A percentile compares a stretch with the other conserved stretches of the same genome.
Evolutionary conservation across 192 early-diverging fungal species (phyloP).

Genomic region (Entomortierella lignicola): DNA sequence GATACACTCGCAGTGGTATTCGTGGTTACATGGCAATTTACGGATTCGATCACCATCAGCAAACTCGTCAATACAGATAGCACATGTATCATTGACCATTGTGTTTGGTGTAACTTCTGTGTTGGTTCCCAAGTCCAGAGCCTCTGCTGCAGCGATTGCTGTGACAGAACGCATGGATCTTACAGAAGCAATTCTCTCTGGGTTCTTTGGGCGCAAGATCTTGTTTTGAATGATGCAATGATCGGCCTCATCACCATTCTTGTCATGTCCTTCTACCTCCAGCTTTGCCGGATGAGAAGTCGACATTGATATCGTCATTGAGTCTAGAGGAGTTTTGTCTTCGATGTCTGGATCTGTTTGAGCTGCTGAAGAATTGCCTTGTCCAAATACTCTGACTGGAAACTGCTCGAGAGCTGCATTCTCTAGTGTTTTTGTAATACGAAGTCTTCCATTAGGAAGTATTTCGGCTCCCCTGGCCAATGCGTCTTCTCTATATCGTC

Average conservation of each 20-base stretch:
- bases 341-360: background rate
- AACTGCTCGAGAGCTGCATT: constrained; percentile 29
- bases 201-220: background rate
- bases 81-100: constrained; percentile 46
- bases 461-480: constrained; percentile 34
- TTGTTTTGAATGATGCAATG: background rate
- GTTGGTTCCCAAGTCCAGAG: constrained; percentile 6
- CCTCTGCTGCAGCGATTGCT: constrained; percentile 29
- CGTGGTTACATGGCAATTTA: constrained; percentile 50
- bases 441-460: constrained; percentile 39
- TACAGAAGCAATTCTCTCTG: background rate
- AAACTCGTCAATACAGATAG: constrained; percentile 59
- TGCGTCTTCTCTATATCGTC: constrained; percentile 34
- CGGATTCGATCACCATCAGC: constrained; percentile 49
- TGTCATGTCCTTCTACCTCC: background rate
- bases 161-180: constrained; percentile 27
- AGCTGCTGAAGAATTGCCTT: background rate
- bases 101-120: background rate
- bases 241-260: background rate
- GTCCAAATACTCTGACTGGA: constrained; percentile 30
- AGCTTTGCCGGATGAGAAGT: background rate
- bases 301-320: background rate
- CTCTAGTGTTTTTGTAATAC: constrained; percentile 28
- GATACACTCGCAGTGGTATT: constrained; percentile 56
- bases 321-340: background rate